Percentiles rank a stretch among this genome's conserved stretches.
Conservation (phyloP, 495 filamentous ascomycete genomes). For the Aspergillus bridgeri region DNA sequence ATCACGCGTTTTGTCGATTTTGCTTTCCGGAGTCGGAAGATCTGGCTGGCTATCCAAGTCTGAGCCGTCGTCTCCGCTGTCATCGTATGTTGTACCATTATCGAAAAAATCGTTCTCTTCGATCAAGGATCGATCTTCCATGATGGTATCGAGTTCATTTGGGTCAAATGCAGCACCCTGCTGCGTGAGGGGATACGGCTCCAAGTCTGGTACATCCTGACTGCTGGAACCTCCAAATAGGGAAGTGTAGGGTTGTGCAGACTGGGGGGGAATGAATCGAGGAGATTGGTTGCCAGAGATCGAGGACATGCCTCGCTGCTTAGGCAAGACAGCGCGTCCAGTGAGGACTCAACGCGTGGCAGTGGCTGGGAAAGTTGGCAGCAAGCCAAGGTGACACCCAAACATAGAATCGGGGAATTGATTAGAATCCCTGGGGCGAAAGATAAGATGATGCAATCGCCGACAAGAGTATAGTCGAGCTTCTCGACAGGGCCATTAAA, state of each 20-base stretch:
- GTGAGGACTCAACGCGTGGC: not conserved
- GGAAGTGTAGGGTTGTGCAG: slow-evolving; percentile 33
- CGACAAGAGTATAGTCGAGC: not conserved
- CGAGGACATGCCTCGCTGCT: slow-evolving; percentile 35
- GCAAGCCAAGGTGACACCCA: not conserved
- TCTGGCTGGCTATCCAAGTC: not conserved
- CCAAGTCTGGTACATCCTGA: slow-evolving; percentile 19
- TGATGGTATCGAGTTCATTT: slow-evolving; percentile 24
- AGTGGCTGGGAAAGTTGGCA: not conserved
- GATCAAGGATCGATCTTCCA: slow-evolving; percentile 19
- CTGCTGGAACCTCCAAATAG: slow-evolving; percentile 33
- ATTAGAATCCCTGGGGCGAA: not conserved
- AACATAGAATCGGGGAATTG: not conserved
- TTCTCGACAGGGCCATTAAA: not conserved
- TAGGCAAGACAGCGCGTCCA: not conserved
- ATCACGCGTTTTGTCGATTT: not conserved
- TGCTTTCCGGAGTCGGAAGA: not conserved
- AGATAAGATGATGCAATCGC: not conserved
- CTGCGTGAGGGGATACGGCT: slow-evolving; percentile 7
- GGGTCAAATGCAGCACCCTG: slow-evolving; percentile 9
- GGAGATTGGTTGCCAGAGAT: slow-evolving; percentile 23
- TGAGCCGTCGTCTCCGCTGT: slow-evolving; percentile 18
- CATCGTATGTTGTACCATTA: slow-evolving; percentile 21
- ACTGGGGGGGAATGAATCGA: slow-evolving; percentile 29
- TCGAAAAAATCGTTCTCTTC: slow-evolving; percentile 21